Percentiles rank a stretch among this genome's conserved stretches.
Conservation (phyloP, 2,329 filamentous ascomycete genomes). For the Aspergillus cejpii region DNA sequence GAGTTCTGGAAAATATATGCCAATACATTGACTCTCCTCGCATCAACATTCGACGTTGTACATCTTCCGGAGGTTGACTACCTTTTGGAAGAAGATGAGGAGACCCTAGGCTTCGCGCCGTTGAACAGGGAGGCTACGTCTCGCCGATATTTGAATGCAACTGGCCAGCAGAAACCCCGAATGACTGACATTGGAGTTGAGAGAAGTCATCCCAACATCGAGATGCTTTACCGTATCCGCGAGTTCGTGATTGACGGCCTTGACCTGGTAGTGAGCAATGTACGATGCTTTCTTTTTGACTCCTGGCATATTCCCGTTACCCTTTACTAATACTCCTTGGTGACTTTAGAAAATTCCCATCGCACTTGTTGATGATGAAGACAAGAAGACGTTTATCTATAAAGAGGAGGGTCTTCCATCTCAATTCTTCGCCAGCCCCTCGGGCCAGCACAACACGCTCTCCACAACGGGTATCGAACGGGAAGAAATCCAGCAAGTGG, state of each 20-base stretch:
- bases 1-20: slow-evolving; percentile 62
- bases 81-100: slow-evolving; percentile 61
- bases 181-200: slow-evolving; percentile 47
- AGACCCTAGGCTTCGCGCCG: slow-evolving; percentile 60
- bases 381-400: slow-evolving; percentile 46
- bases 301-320: background rate
- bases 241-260: slow-evolving; percentile 58
- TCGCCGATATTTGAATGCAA: slow-evolving; percentile 48
- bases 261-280: slow-evolving; percentile 48
- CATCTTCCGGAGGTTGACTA: slow-evolving; percentile 54
- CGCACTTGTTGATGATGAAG: slow-evolving; percentile 41
- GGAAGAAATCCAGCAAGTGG: slow-evolving; percentile 31
- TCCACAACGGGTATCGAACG: slow-evolving; percentile 38
- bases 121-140: slow-evolving; percentile 47
- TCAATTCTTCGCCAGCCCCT: slow-evolving; percentile 45
- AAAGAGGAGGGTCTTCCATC: slow-evolving; percentile 49
- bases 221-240: slow-evolving; percentile 61
- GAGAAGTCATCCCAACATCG: slow-evolving; percentile 52
- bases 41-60: slow-evolving; percentile 53
- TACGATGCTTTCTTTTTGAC: slow-evolving; percentile 20
- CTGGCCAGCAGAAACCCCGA: slow-evolving; percentile 45
- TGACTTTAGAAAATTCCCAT: slow-evolving; percentile 43
- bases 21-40: slow-evolving; percentile 54
- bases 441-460: slow-evolving; percentile 36
- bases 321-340: slow-evolving; percentile 14